A percentile compares a stretch with the other conserved stretches of the same genome.
phyloP scores from a whole-genome alignment of 129 eudicot species.

The Rutidosis leptorrhynchoides region DNA sequence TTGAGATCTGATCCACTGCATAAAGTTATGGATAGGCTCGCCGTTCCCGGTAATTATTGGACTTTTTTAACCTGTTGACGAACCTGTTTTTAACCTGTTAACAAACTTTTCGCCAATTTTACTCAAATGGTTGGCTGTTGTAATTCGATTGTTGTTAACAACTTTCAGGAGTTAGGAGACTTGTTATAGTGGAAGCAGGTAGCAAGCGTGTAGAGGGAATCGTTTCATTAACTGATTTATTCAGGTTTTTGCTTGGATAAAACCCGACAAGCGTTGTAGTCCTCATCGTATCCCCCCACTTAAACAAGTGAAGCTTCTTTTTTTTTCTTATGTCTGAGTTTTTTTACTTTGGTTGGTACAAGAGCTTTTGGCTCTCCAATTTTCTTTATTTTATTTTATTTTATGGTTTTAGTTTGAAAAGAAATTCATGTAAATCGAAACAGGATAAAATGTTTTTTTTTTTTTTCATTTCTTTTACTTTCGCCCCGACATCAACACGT shows the following conservation, averaged over 20 bases:
- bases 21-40: slow-evolving; percentile 74
- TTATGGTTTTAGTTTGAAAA: slow-evolving; percentile 28
- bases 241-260: slow-evolving; percentile 73
- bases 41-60: slow-evolving; percentile 71
- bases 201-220: slow-evolving; percentile 90
- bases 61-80: too few species aligned
- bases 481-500: slow-evolving; percentile 6
- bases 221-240: slow-evolving; percentile 65
- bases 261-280: slow-evolving; percentile 6
- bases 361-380: slow-evolving; percentile 17
- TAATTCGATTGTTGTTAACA: neutral
- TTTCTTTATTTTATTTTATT: slow-evolving; percentile 10
- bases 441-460: slow-evolving; percentile 24
- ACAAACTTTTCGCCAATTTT: neutral
- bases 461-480: neutral
- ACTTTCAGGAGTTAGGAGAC: slow-evolving; percentile 70
- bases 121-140: neutral
- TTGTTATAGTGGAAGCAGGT: slow-evolving; percentile 82
- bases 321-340: slow-evolving; percentile 21
- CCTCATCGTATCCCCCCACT: slow-evolving; percentile 17
- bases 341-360: slow-evolving; percentile 9
- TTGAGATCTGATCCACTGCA: slow-evolving; percentile 73
- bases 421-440: slow-evolving; percentile 33
- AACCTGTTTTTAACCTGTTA: neutral
- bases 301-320: slow-evolving; percentile 17